Conservation (phyloP, 177 flowering plant genomes). For the Vitis hybrid region DNA sequence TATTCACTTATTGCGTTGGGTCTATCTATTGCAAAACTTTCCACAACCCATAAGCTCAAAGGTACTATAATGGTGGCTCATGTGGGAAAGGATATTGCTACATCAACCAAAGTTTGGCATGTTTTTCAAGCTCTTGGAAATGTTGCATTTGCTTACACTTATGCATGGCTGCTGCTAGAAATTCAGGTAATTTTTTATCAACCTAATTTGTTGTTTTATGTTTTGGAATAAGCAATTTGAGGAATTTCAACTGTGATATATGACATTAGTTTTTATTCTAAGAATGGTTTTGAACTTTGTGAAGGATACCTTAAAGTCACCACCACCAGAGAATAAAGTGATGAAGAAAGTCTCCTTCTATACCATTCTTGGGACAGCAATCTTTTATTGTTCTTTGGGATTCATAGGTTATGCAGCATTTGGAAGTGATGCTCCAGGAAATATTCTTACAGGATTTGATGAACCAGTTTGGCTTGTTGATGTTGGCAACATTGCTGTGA, state of each 20-base stretch:
- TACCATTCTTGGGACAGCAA: slow-evolving; percentile 28
- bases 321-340: slow-evolving; percentile 40
- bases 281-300: no score
- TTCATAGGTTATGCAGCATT: slow-evolving; percentile 45
- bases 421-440: slow-evolving; percentile 40
- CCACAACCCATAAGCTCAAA: slow-evolving; percentile 20
- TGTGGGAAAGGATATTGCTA: slow-evolving; percentile 12
- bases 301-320: slow-evolving; percentile 46
- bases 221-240: not conserved
- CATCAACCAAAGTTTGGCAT: slow-evolving; percentile 27
- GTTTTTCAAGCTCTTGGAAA: slow-evolving; percentile 38
- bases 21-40: slow-evolving; percentile 22
- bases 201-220: not conserved
- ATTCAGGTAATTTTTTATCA: slow-evolving; percentile 31
- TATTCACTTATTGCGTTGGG: slow-evolving; percentile 26
- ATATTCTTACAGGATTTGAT: slow-evolving; percentile 38
- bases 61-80: slow-evolving; percentile 27
- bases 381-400: slow-evolving; percentile 37
- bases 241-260: no score
- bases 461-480: slow-evolving; percentile 42
- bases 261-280: no score
- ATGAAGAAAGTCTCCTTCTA: slow-evolving; percentile 39
- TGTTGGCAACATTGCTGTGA: slow-evolving; percentile 32
- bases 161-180: slow-evolving; percentile 33
- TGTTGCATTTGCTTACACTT: slow-evolving; percentile 40